phyloP scores from a whole-genome alignment of 345 rosid species.

The Syzygium grande region DNA sequence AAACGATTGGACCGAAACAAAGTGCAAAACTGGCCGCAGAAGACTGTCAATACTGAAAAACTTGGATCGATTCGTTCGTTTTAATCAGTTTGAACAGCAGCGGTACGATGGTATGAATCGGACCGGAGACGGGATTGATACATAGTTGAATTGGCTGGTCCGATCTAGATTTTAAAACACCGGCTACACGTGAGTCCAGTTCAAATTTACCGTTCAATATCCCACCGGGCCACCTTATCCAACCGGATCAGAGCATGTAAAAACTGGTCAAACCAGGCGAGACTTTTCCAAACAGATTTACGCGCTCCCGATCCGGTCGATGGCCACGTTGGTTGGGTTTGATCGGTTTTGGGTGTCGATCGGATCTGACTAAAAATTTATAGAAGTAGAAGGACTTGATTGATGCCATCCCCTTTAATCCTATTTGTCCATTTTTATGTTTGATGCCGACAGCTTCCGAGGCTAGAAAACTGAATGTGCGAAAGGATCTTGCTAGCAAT shows the following conservation, averaged over 20 bases:
- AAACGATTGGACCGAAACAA: no score
- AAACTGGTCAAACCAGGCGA: neutral
- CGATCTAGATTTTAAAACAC: no score
- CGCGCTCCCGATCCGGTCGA: rapidly evolving
- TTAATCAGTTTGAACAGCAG: no score
- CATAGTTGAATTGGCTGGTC: no score
- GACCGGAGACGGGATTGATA: no score
- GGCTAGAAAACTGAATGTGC: neutral
- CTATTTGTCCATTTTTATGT: neutral
- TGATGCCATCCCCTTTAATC: neutral
- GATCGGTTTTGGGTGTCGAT: neutral
- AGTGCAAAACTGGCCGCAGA: no score
- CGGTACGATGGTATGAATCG: no score
- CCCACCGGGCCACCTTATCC: neutral
- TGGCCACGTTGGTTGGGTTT: neutral
- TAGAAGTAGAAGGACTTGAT: neutral
- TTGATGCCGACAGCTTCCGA: no score
- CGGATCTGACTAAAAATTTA: neutral
- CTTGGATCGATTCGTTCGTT: no score
- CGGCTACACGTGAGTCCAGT: neutral
- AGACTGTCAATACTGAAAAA: no score
- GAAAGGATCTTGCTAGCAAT: no score
- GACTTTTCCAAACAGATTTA: neutral
- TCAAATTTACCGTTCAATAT: neutral
- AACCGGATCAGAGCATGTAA: no score